Conservation (phyloP, 768 basidiomycete species). For the Lentinula detonsa region DNA sequence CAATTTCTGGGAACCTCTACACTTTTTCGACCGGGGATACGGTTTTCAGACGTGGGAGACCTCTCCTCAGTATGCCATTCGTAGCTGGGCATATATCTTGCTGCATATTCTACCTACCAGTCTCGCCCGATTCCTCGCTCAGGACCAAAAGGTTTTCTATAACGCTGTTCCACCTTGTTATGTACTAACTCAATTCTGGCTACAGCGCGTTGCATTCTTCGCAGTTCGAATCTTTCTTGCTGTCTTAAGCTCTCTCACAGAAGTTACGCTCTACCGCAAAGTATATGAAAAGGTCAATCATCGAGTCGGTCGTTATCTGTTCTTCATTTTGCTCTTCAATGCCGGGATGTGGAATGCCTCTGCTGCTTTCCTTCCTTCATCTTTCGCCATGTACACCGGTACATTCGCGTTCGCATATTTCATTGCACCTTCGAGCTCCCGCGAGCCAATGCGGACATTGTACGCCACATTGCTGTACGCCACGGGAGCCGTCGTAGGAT, state of each 20-base stretch:
- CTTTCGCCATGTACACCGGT: slow-evolving; percentile 90
- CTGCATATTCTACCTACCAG: slow-evolving; percentile 69
- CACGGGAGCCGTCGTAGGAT: slow-evolving; percentile 82
- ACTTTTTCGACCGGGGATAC: slow-evolving; percentile 78
- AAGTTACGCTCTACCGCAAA: slow-evolving; percentile 77
- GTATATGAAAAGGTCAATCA: slow-evolving; percentile 82
- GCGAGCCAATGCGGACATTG: slow-evolving; percentile 51
- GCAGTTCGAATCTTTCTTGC: slow-evolving; percentile 78
- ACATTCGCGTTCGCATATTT: slow-evolving; percentile 73
- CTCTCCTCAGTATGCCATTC: slow-evolving; percentile 83
- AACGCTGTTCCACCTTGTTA: neutral
- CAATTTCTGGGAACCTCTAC: slow-evolving; percentile 99
- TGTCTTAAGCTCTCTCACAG: slow-evolving; percentile 64
- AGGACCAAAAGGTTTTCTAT: slow-evolving; percentile 64
- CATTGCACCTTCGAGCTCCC: slow-evolving; percentile 48
- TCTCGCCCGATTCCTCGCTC: slow-evolving; percentile 46
- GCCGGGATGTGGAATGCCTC: slow-evolving; percentile 96
- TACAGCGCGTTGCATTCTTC: slow-evolving; percentile 84
- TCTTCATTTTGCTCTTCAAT: slow-evolving; percentile 80
- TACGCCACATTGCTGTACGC: slow-evolving; percentile 69
- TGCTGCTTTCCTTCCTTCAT: slow-evolving; percentile 87
- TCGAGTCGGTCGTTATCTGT: slow-evolving; percentile 86
- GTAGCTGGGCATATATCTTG: slow-evolving; percentile 92
- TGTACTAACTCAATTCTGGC: neutral
- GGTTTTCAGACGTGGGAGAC: slow-evolving; percentile 99